Conservation (phyloP, 2,329 filamentous ascomycete species). For the Fusarium sp. region DNA sequence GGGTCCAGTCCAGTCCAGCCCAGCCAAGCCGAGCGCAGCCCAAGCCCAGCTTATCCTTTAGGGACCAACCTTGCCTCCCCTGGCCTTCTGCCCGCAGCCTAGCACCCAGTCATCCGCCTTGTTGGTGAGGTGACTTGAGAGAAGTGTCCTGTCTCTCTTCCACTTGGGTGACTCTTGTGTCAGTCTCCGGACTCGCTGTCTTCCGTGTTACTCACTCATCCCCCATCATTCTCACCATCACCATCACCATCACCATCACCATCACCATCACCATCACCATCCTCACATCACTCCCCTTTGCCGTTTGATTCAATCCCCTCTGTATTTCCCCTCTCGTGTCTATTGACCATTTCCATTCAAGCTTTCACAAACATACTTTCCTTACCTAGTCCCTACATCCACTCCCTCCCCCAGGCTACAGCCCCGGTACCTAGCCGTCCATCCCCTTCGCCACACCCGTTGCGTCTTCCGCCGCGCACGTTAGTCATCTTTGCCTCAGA, state of each 20-base stretch:
- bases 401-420: constrained; percentile 37
- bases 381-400: constrained; percentile 18
- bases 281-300: not conserved
- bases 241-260: not conserved
- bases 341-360: constrained; percentile 25
- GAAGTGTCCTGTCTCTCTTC: constrained; percentile 38
- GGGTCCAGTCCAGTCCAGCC: constrained; percentile 37
- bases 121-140: constrained; percentile 39
- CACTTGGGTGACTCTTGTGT: constrained; percentile 37
- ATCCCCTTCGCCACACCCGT: constrained; percentile 43
- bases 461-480: constrained; percentile 32
- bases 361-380: constrained; percentile 19
- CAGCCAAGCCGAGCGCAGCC: constrained; percentile 34
- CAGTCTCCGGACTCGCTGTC: constrained; percentile 45
- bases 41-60: constrained; percentile 31
- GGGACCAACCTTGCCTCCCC: constrained; percentile 40
- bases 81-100: constrained; percentile 24
- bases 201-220: constrained; percentile 42
- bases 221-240: constrained; percentile 8
- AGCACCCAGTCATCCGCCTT: constrained; percentile 21
- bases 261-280: constrained; percentile 2
- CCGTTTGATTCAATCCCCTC: constrained; percentile 28
- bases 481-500: constrained; percentile 42
- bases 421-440: constrained; percentile 15
- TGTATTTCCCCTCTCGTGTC: constrained; percentile 8